phyloP scores from a whole-genome alignment of 2,329 filamentous ascomycete genomes.

The Trichoderma guizhouense region DNA sequence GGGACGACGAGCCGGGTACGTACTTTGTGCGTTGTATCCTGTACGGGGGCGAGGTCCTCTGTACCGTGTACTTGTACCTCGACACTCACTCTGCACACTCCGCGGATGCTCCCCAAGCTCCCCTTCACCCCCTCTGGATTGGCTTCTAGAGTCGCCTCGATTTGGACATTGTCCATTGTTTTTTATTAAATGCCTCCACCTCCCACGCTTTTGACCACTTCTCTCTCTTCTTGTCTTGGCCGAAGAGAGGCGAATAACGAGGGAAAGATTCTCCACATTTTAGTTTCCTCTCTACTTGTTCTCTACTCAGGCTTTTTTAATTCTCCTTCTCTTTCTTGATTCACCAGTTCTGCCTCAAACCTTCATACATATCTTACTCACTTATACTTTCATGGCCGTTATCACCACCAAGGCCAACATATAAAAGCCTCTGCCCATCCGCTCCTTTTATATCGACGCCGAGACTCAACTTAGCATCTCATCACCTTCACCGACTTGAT shows the following conservation, averaged over 20 bases:
- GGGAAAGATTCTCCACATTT: background rate
- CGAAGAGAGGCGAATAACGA: background rate
- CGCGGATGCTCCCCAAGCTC: background rate
- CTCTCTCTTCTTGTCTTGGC: constrained; percentile 8
- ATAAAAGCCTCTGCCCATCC: background rate
- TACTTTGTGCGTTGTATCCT: background rate
- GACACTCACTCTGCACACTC: background rate
- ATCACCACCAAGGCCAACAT: background rate
- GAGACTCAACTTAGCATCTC: background rate
- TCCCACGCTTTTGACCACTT: constrained; percentile 10
- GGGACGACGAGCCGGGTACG: background rate
- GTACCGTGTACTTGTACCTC: background rate
- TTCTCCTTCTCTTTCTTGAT: background rate
- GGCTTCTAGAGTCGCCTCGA: background rate
- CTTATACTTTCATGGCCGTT: background rate
- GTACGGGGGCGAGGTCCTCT: background rate
- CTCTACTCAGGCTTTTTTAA: background rate
- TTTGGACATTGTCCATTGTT: constrained; percentile 1
- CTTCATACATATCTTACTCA: background rate
- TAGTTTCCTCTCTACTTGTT: background rate
- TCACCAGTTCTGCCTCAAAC: background rate
- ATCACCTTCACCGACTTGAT: background rate
- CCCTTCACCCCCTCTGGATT: background rate
- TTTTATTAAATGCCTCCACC: constrained; percentile 21
- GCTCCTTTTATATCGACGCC: background rate